phyloP scores from a whole-genome alignment of 164 flowering plant species.

The Chloranthus sessilifolius region DNA sequence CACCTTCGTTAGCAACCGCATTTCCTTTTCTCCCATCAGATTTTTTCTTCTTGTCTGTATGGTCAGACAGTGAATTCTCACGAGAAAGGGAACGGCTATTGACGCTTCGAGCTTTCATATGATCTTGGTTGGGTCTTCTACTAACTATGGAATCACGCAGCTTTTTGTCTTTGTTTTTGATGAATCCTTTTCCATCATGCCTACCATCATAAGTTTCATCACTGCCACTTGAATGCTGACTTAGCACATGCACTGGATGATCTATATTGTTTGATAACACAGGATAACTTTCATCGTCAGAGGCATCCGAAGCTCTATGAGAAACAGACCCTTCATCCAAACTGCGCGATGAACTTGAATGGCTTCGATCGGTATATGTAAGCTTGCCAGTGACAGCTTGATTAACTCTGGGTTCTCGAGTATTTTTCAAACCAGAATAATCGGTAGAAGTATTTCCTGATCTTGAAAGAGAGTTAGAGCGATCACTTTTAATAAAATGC shows the following conservation, averaged over 20 bases:
- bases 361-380: background rate
- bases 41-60: background rate
- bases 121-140: background rate
- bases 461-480: conserved; percentile 9
- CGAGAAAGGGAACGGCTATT: background rate
- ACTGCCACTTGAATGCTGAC: background rate
- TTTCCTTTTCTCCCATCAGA: too few relatives aligned
- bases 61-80: conserved; percentile 2
- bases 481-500: background rate
- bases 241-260: too few relatives aligned
- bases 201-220: background rate
- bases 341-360: conserved; percentile 2
- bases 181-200: background rate
- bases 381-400: background rate
- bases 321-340: conserved; percentile 2
- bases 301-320: background rate
- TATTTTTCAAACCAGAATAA: conserved; percentile 9
- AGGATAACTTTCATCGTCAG: too few relatives aligned
- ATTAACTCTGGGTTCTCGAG: background rate
- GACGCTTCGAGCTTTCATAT: conserved; percentile 4
- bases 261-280: too few relatives aligned
- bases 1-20: too few relatives aligned
- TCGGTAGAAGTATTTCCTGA: conserved; percentile 6
- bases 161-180: background rate
- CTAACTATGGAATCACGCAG: background rate